Evolutionary conservation across 257 asterid genomes (phyloP), one percentile per base, ranked within the genome.

Genomic region (Eustoma russellianum): DNA sequence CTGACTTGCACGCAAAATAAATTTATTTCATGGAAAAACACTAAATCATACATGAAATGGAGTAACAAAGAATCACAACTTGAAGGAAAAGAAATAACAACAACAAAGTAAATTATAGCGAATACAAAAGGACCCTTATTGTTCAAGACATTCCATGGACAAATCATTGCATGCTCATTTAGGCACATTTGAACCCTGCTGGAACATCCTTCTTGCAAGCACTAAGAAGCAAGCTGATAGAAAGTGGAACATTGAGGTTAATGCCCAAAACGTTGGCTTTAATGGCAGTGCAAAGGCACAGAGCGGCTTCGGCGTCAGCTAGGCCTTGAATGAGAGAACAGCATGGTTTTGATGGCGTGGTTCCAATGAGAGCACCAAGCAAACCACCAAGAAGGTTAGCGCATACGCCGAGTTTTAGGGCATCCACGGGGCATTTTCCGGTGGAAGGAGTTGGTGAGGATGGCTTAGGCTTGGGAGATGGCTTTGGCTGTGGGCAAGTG

Each of bases 231-330:
- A 81, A 38, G 54, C 67, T 76, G 1, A 81, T 66, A 5, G 83
- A 73, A 66, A 78, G 9, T 10, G 86, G 83, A 50, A 81, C 48
- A 57, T 78, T 76, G 30, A 81, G 79, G 72, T 81, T 73, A 46
- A 81, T 78, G 13, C 86, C 86, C 55, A 81, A 57, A 61, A 81
- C 8, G 9, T 81, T 81, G 1, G 86, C 90, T 58, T 71, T 75
- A 48, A 81, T 60, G 44, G 86, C 86, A 7, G 81, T 81, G 75
- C 90, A 81, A 48, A 81, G 76, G 70, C 86, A 78, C 41, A 66
- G 47, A 5, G 86, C 91, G 0, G 83, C 86, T 41, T 82, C 86
- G 1, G 74, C 62, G 17, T 82, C 83, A 19, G 55, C 73, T 52
- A 82, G 59, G 15, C 70, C 70, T 2, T 13, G 11, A n/a, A 65